phyloP scores from a whole-genome alignment of 2,329 filamentous ascomycete species.

The Neoscytalidium dimidiatum region DNA sequence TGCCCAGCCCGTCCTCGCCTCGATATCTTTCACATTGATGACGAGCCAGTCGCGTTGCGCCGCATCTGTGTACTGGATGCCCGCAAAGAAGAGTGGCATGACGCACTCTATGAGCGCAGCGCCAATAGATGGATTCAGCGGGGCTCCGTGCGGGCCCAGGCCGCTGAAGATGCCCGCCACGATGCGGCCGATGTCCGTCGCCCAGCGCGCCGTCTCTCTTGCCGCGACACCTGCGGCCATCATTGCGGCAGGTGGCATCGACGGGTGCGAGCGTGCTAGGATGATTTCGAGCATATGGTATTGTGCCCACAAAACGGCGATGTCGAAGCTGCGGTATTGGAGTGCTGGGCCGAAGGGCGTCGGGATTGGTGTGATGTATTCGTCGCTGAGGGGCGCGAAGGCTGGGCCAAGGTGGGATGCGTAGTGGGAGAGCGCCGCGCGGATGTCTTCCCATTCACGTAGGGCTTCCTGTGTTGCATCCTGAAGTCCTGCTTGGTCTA shows the following conservation, averaged over 20 bases:
- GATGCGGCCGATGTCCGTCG: constrained; percentile 77
- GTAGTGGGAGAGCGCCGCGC: constrained; percentile 69
- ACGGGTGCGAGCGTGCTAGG: constrained; percentile 78
- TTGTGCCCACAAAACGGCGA: constrained; percentile 84
- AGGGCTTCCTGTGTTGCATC: constrained; percentile 68
- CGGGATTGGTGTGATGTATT: constrained; percentile 60
- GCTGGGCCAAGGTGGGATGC: constrained; percentile 67
- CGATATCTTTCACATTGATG: constrained; percentile 71
- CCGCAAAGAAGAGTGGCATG: constrained; percentile 84
- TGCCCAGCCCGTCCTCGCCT: constrained; percentile 83
- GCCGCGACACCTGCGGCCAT: constrained; percentile 80
- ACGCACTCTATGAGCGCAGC: constrained; percentile 80
- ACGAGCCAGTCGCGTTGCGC: constrained; percentile 78
- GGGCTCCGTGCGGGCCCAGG: constrained; percentile 40
- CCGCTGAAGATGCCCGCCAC: constrained; percentile 63
- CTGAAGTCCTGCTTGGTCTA: constrained; percentile 55
- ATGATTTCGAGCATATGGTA: constrained; percentile 84
- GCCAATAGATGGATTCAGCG: constrained; percentile 74
- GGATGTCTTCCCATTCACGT: constrained; percentile 77
- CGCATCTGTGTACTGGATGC: constrained; percentile 72
- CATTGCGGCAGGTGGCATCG: constrained; percentile 89
- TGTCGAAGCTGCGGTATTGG: constrained; percentile 82
- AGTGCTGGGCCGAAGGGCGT: constrained; percentile 82
- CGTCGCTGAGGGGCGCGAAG: constrained; percentile 73
- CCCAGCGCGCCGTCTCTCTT: constrained; percentile 67